Evolutionary conservation across 1,139 yeast genomes (phyloP).

Genomic region (Magnusiomyces sp.): DNA sequence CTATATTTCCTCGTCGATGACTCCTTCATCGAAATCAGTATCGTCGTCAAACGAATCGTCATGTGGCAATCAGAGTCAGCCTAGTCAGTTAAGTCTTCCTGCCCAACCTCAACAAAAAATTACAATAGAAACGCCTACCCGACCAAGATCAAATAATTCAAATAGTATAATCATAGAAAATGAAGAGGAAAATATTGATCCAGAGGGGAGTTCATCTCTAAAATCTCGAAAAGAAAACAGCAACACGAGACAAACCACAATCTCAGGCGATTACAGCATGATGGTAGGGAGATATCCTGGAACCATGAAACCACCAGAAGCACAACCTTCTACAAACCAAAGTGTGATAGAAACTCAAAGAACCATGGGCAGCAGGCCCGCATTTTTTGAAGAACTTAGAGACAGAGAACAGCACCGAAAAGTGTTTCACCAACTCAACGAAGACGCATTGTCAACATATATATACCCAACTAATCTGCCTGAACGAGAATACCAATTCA

Average conservation of each 20-base stretch:
- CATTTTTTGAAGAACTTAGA: background rate
- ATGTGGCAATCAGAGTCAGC: too few relatives aligned
- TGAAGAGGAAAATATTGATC: too few relatives aligned
- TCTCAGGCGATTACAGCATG: constrained; percentile 2
- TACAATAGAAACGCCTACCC: too few relatives aligned
- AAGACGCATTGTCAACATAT: constrained; percentile 41
- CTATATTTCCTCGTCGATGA: background rate
- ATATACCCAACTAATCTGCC: constrained; percentile 82
- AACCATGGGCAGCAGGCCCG: background rate
- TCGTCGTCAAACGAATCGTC: background rate
- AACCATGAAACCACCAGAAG: constrained; percentile 1
- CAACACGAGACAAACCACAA: constrained; percentile 3
- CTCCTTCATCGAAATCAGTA: background rate
- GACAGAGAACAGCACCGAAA: too few relatives aligned
- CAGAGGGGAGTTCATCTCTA: too few relatives aligned
- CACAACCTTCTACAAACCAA: background rate
- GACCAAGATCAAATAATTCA: too few relatives aligned
- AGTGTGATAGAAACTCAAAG: too few relatives aligned
- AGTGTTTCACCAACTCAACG: constrained; percentile 38
- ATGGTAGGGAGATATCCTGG: constrained; percentile 5
- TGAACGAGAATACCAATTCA: constrained; percentile 78
- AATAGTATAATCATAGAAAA: too few relatives aligned
- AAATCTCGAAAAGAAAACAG: too few relatives aligned
- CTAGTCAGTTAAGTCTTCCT: too few relatives aligned
- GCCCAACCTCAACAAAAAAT: too few relatives aligned